These are phyloP conservation scores for Corinectria fuckeliana DNA, from an alignment of 2,329 filamentous ascomycete species.

Conservation along the genomic window DNA sequence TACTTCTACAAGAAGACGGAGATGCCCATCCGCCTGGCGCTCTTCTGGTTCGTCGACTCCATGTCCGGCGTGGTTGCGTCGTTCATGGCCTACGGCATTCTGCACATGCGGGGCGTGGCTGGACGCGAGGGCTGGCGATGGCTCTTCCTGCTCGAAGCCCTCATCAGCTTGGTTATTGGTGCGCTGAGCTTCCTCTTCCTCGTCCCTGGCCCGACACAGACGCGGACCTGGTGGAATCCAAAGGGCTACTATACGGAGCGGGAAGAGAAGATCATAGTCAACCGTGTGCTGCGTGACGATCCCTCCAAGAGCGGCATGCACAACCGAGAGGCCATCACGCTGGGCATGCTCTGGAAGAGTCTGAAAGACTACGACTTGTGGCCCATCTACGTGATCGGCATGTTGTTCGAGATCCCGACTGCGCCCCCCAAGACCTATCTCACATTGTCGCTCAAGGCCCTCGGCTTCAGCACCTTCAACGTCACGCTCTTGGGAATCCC, in stretches of 20 bases:
- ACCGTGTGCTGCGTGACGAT: conserved; percentile 61
- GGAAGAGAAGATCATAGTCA: conserved; percentile 65
- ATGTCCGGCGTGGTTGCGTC: conserved; percentile 35
- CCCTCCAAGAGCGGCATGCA: conserved; percentile 62
- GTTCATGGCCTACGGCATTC: conserved; percentile 35
- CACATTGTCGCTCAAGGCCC: conserved; percentile 48
- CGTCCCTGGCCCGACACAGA: conserved; percentile 13
- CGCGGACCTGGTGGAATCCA: conserved; percentile 33
- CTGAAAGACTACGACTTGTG: conserved; percentile 62
- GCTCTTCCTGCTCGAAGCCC: conserved; percentile 32
- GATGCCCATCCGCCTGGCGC: conserved; percentile 34
- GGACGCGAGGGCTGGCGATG: conserved; percentile 37
- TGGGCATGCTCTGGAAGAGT: conserved; percentile 52
- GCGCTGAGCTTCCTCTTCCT: conserved; percentile 5
- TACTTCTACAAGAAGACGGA: conserved; percentile 39
- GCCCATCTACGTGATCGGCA: conserved; percentile 58
- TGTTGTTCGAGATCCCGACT: conserved; percentile 49
- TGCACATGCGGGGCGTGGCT: conserved; percentile 35
- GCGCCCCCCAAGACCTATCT: conserved; percentile 51
- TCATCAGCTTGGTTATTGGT: conserved; percentile 26
- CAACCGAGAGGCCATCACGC: conserved; percentile 59
- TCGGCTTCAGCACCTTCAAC: conserved; percentile 52
- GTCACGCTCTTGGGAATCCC: conserved; percentile 57
- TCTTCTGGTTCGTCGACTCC: conserved; percentile 33
- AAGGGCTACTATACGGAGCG: conserved; percentile 63